phyloP scores from a whole-genome alignment of 192 early-diverging fungal genomes.

The Coemansia sp. region DNA sequence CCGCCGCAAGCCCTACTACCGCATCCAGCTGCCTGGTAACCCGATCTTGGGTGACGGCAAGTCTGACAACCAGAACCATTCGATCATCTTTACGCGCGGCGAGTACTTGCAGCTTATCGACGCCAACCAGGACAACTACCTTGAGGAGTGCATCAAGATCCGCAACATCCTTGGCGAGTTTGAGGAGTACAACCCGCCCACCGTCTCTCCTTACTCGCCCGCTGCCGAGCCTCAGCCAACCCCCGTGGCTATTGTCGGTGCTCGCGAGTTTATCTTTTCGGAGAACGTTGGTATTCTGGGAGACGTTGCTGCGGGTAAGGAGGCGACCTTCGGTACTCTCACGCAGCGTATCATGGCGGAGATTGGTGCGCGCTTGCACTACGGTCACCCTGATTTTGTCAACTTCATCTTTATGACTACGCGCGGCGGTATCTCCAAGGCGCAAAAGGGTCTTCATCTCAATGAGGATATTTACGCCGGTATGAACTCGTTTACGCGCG shows the following conservation, averaged over 20 bases:
- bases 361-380: constrained; percentile 81
- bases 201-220: constrained; percentile 69
- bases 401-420: constrained; percentile 88
- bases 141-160: constrained; percentile 90
- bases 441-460: constrained; percentile 85
- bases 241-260: constrained; percentile 86
- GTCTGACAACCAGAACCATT: constrained; percentile 88
- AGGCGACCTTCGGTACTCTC: constrained; percentile 83
- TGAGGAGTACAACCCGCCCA: constrained; percentile 69
- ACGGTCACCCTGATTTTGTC: constrained; percentile 89
- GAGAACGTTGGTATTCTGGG: constrained; percentile 82
- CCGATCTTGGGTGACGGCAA: constrained; percentile 92
- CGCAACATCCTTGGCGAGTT: constrained; percentile 85
- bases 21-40: constrained; percentile 77
- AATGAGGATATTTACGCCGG: constrained; percentile 94
- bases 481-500: constrained; percentile 84
- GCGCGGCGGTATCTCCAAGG: constrained; percentile 84
- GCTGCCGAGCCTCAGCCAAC: constrained; percentile 58
- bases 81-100: constrained; percentile 81
- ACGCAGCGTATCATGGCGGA: constrained; percentile 85
- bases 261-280: constrained; percentile 84
- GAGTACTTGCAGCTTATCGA: constrained; percentile 87
- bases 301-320: constrained; percentile 89
- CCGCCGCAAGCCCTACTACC: constrained; percentile 74
- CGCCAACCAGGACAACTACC: constrained; percentile 91